phyloP scores from a whole-genome alignment of 495 filamentous ascomycete genomes.

The Arthonia radiata region DNA sequence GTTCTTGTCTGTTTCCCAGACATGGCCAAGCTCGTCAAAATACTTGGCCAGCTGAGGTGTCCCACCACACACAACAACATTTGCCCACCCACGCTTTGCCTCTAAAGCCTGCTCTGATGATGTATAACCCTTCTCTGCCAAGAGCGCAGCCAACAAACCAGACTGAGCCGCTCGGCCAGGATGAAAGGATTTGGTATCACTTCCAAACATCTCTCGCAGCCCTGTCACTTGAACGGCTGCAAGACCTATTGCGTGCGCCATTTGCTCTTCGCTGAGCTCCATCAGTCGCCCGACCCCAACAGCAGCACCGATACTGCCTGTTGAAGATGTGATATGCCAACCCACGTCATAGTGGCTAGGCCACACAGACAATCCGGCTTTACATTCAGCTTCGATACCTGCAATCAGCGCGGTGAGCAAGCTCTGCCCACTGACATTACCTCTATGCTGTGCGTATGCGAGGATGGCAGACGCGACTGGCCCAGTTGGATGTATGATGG shows the following conservation, averaged over 20 bases:
- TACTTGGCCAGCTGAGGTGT: constrained; percentile 9
- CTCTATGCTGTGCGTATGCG: constrained; percentile 17
- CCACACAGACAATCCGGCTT: constrained; percentile 24
- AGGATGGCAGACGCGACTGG: constrained; percentile 25
- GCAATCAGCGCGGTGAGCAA: constrained; percentile 26
- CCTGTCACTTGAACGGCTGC: constrained; percentile 27
- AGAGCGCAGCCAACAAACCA: constrained; percentile 23
- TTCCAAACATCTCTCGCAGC: constrained; percentile 27
- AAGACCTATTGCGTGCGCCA: constrained; percentile 25
- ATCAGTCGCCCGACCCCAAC: constrained; percentile 23
- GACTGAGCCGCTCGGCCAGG: constrained; percentile 25
- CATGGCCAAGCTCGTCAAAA: constrained; percentile 9
- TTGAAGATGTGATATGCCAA: constrained; percentile 30
- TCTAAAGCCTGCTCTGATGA: constrained; percentile 22
- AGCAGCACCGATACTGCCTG: constrained; percentile 25
- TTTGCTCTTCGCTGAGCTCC: constrained; percentile 13
- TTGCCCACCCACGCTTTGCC: constrained; percentile 27
- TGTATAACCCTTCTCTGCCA: constrained; percentile 23
- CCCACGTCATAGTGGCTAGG: constrained; percentile 29
- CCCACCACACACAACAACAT: constrained; percentile 21
- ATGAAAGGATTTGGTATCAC: constrained; percentile 29
- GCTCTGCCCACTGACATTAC: constrained; percentile 16
- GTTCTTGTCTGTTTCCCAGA: constrained; percentile 27
- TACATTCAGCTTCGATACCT: constrained; percentile 26
- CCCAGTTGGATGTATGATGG: constrained; percentile 28